A percentile compares a stretch with the other conserved stretches of the same genome.
phyloP scores from a whole-genome alignment of 192 early-diverging fungal species.

The Coemansia sp. region DNA sequence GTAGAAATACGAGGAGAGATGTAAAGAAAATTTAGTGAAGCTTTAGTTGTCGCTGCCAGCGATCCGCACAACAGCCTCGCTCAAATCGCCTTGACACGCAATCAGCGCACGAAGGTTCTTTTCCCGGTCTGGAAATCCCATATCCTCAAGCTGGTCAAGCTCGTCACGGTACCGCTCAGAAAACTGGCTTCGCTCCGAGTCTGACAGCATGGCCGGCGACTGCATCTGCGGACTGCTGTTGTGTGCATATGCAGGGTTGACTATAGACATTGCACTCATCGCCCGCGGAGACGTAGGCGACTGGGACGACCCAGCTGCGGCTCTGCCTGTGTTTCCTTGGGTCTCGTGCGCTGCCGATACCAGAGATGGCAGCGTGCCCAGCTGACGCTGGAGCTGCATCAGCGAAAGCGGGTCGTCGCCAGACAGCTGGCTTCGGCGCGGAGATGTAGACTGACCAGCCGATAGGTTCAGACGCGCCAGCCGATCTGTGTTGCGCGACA shows the following conservation, averaged over 20 bases:
- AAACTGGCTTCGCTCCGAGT: neutral
- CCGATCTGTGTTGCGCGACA: slow-evolving; percentile 35
- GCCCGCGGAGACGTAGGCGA: slow-evolving; percentile 8
- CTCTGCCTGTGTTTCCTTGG: neutral
- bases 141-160: slow-evolving; percentile 80
- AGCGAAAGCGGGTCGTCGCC: slow-evolving; percentile 1
- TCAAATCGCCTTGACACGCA: slow-evolving; percentile 81
- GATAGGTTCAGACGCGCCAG: slow-evolving; percentile 41
- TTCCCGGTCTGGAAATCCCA: slow-evolving; percentile 87
- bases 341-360: slow-evolving; percentile 1
- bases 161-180: slow-evolving; percentile 64
- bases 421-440: slow-evolving; percentile 6
- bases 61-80: slow-evolving; percentile 67
- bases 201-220: slow-evolving; percentile 4
- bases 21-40: neutral
- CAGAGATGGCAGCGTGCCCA: slow-evolving; percentile 10
- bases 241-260: slow-evolving; percentile 7
- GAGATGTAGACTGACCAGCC: slow-evolving; percentile 10
- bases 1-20: slow-evolving; percentile 1
- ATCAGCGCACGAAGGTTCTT: slow-evolving; percentile 87
- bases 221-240: neutral
- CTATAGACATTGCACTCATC: slow-evolving; percentile 26
- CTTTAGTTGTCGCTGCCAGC: slow-evolving; percentile 5
- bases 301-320: neutral
- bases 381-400: slow-evolving; percentile 2